Conservation (phyloP, 1,284 basidiomycete species). For the Cerrena zonata region DNA sequence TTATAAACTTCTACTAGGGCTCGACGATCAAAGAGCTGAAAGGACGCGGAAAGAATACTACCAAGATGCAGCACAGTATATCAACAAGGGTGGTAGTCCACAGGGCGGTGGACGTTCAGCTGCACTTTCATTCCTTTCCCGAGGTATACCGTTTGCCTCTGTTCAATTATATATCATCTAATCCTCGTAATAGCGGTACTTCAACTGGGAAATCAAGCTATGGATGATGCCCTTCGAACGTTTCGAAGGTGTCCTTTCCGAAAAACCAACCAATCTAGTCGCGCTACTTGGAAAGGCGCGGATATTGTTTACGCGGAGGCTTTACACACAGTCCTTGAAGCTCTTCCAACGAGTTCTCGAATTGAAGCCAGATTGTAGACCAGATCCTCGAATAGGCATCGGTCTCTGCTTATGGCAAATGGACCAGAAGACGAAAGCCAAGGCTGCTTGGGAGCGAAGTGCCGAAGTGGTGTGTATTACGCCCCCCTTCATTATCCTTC, state of each 20-base stretch:
- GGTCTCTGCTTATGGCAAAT: slow-evolving; percentile 87
- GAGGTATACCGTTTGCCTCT: slow-evolving; percentile 42
- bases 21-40: slow-evolving; percentile 58
- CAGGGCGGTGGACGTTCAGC: slow-evolving; percentile 43
- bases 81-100: slow-evolving; percentile 61
- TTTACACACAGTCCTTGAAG: slow-evolving; percentile 73
- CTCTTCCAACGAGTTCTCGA: slow-evolving; percentile 79
- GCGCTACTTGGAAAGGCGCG: slow-evolving; percentile 80
- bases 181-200: slow-evolving; percentile 54
- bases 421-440: slow-evolving; percentile 73
- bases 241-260: slow-evolving; percentile 78
- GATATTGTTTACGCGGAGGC: slow-evolving; percentile 73
- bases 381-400: slow-evolving; percentile 89
- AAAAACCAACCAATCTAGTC: slow-evolving; percentile 78
- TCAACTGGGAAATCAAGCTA: slow-evolving; percentile 71
- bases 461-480: slow-evolving; percentile 70
- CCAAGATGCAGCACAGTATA: slow-evolving; percentile 60
- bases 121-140: slow-evolving; percentile 55
- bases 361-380: slow-evolving; percentile 70
- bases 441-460: slow-evolving; percentile 82
- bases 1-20: slow-evolving; percentile 55
- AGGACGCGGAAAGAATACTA: slow-evolving; percentile 68
- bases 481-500: neutral
- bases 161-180: neutral
- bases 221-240: slow-evolving; percentile 72